phyloP scores from a whole-genome alignment of 1,284 basidiomycete genomes.

The Ustilago sp. region DNA sequence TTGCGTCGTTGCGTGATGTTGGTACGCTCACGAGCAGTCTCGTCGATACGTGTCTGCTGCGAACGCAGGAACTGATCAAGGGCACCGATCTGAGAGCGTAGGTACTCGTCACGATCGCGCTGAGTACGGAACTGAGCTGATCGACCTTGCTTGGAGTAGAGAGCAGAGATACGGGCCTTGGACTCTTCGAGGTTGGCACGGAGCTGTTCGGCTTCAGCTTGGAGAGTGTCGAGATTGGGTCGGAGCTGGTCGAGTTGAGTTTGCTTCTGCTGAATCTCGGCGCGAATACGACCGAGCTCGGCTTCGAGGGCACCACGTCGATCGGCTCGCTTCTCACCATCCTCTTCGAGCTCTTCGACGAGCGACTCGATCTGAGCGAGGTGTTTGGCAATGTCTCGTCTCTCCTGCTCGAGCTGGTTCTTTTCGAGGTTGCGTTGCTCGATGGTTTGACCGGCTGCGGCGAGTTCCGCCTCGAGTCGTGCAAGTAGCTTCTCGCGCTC shows the following conservation, averaged over 20 bases:
- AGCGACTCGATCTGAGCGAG: slow-evolving; percentile 81
- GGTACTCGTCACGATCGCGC: slow-evolving; percentile 62
- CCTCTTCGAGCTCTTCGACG: slow-evolving; percentile 81
- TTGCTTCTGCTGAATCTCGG: slow-evolving; percentile 41
- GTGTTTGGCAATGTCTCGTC: slow-evolving; percentile 72
- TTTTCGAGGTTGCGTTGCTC: slow-evolving; percentile 79
- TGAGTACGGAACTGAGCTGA: slow-evolving; percentile 60
- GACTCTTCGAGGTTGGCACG: slow-evolving; percentile 73
- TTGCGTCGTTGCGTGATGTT: slow-evolving; percentile 34
- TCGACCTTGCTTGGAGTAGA: slow-evolving; percentile 66
- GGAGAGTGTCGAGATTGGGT: slow-evolving; percentile 78
- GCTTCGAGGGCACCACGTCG: slow-evolving; percentile 72
- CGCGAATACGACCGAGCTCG: slow-evolving; percentile 74
- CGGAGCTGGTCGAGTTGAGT: slow-evolving; percentile 71
- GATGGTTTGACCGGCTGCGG: slow-evolving; percentile 78
- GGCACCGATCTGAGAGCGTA: slow-evolving; percentile 53
- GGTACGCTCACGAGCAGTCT: slow-evolving; percentile 40
- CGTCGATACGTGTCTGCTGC: slow-evolving; percentile 47
- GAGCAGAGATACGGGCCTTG: slow-evolving; percentile 56
- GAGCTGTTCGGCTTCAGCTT: slow-evolving; percentile 74
- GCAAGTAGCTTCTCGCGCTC: slow-evolving; percentile 81
- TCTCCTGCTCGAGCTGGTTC: slow-evolving; percentile 79
- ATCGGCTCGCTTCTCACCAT: slow-evolving; percentile 66
- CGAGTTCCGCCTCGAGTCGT: slow-evolving; percentile 78
- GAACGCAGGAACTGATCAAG: slow-evolving; percentile 44